phyloP scores from a whole-genome alignment of 805 yeast species.

The Priceomyces castillae region DNA sequence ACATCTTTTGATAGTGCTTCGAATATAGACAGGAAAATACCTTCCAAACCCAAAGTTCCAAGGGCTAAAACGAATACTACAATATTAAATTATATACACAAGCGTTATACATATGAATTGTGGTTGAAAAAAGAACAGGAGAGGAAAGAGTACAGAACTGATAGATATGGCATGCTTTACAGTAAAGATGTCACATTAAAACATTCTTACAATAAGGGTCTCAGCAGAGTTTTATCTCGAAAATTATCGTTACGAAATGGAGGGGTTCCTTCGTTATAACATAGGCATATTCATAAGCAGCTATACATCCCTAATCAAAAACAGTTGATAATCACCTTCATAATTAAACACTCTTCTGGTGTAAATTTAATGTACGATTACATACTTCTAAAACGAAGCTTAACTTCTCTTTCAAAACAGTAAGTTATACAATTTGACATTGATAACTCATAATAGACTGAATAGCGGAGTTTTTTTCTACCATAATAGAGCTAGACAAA shows the following conservation, averaged over 20 bases:
- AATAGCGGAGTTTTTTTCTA: too few species aligned
- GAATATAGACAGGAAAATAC: not conserved
- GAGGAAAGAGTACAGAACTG: not conserved
- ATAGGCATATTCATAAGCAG: too few species aligned
- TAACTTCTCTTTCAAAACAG: too few species aligned
- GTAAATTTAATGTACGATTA: too few species aligned
- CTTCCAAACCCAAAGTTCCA: slow-evolving; percentile 18
- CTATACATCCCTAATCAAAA: too few species aligned
- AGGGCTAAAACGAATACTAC: slow-evolving; percentile 23
- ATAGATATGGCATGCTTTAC: not conserved
- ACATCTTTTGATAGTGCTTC: not conserved
- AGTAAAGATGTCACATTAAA: not conserved
- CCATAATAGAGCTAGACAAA: too few species aligned
- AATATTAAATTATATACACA: slow-evolving; percentile 24
- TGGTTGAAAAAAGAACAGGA: not conserved
- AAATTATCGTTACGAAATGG: not conserved
- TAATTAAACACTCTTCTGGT: too few species aligned
- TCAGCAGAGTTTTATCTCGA: not conserved
- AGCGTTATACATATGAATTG: slow-evolving; percentile 16
- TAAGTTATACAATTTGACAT: too few species aligned
- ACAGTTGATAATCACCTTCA: too few species aligned
- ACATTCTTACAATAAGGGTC: not conserved
- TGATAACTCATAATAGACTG: too few species aligned
- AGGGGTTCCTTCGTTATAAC: too few species aligned
- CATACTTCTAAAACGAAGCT: too few species aligned